Conservation (phyloP, 768 basidiomycete species). For the Psilocybe tampanensis region DNA sequence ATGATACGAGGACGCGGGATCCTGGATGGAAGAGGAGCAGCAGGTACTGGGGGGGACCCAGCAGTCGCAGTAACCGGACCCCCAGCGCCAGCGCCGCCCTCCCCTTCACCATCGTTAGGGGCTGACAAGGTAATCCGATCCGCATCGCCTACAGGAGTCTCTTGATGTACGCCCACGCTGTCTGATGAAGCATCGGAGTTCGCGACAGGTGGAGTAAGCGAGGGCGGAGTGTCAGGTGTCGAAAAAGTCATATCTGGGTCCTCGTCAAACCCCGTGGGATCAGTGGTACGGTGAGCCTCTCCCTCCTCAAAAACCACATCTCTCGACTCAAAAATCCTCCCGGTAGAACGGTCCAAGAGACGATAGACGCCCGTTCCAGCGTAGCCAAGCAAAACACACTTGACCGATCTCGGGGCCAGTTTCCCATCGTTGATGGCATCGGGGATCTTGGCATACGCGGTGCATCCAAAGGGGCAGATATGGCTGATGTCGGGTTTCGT, state of each 20-base stretch:
- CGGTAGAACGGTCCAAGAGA: conserved; percentile 11
- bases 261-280: neutral
- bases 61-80: neutral
- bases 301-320: conserved; percentile 30
- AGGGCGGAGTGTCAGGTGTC: neutral
- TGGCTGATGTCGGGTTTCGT: conserved; percentile 27
- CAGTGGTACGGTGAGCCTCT: conserved; percentile 6
- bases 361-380: conserved; percentile 21
- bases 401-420: conserved; percentile 15
- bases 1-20: neutral
- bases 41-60: neutral
- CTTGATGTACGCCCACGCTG: too few relatives aligned
- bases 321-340: conserved; percentile 14
- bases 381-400: conserved; percentile 25
- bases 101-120: too few relatives aligned
- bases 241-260: neutral
- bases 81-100: neutral
- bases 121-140: too few relatives aligned
- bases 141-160: too few relatives aligned
- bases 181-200: too few relatives aligned
- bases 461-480: conserved; percentile 31
- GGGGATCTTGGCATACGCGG: conserved; percentile 29
- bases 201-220: too few relatives aligned
- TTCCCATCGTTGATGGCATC: conserved; percentile 14
- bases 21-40: neutral